These are phyloP conservation scores for Hyaloperonospora arabidopsidis DNA, from an alignment of 352 stramenopile species.

Conservation along the genomic window DNA sequence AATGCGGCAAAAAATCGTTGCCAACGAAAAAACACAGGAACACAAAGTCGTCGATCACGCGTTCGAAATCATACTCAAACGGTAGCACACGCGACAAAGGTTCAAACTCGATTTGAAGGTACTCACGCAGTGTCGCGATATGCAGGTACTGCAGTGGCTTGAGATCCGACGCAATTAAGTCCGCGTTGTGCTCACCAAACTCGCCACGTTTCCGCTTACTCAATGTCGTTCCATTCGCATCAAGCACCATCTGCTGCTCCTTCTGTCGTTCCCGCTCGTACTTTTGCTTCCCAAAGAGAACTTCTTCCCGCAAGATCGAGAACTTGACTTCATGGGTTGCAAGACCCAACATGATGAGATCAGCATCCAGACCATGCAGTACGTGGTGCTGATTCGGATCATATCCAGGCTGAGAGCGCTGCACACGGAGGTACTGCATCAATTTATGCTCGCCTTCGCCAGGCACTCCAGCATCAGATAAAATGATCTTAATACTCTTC, in stretches of 20 bases:
- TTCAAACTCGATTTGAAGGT: slow-evolving; percentile 91
- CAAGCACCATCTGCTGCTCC: slow-evolving; percentile 50
- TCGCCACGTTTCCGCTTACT: slow-evolving; percentile 74
- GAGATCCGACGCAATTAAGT: slow-evolving; percentile 72
- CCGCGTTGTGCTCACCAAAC: slow-evolving; percentile 74
- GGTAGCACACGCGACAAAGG: slow-evolving; percentile 66
- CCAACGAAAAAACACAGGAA: slow-evolving; percentile 99
- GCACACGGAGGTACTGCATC: slow-evolving; percentile 95
- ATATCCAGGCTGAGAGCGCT: slow-evolving; percentile 92
- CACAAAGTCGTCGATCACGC: slow-evolving; percentile 98
- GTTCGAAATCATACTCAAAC: slow-evolving; percentile 95
- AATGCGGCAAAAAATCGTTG: slow-evolving; percentile 98
- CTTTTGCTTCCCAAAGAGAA: slow-evolving; percentile 82
- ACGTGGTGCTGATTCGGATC: slow-evolving; percentile 97
- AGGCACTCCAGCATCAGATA: slow-evolving; percentile 93
- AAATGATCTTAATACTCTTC: slow-evolving; percentile 92
- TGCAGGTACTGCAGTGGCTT: slow-evolving; percentile 92
- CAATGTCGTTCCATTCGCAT: slow-evolving; percentile 62
- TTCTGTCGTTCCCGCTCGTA: slow-evolving; percentile 67
- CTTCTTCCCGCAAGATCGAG: slow-evolving; percentile 95
- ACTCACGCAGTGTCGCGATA: slow-evolving; percentile 91
- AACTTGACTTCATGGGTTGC: slow-evolving; percentile 98
- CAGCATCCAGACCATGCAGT: slow-evolving; percentile 96
- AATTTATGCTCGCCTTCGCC: slow-evolving; percentile 99
- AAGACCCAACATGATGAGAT: slow-evolving; percentile 99